Evolutionary conservation across 139 green algal genomes (phyloP), one percentile per base, ranked within the genome.

Genomic region (Desmodesmus armatus): DNA sequence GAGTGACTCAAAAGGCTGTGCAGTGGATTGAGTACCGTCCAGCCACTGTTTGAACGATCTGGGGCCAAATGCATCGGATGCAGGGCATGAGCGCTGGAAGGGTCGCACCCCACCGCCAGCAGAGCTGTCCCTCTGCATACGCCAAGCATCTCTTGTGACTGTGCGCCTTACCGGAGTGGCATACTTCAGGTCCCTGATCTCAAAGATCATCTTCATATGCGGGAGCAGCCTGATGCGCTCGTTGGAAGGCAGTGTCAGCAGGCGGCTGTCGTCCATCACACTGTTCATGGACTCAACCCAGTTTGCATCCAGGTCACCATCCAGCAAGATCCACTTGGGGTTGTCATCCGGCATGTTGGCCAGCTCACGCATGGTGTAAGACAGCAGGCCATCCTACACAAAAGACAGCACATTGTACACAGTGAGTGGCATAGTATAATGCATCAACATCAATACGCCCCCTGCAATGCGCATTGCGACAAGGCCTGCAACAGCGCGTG

Each of bases 191-290:
- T 96, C 91, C 23, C 94, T 89, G 83, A 96, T 77, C 89, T 97
- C 94, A 87, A 97, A 97, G 55, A 97, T 95, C 41, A 96, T 91
- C 89, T 96, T 96, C 94, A 96, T 98, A 90, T 96, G 93, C 19
- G 94, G 91, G 84, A 96, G 88, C 80, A 96, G 81, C n/a, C 94
- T 90, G 87, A 98, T 98, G 84, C 95, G 94, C 91, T 98, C 95
- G 84, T 98, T 98, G 55, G 92, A 96, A 3, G 95, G 95, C 73
- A 98, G 91, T 29, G 95, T 98, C 11, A 98, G 90, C 70, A 98
- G 93, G 15, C 92, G 85, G 87, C 96, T 98, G 92, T 98, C 95
- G 63, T 98, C 95, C 95, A 98, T 98, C 31, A 96, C 93, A 23
- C 80, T 92, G 91, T 98, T 98, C 95, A 98, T 98, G 39, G 91